Evolutionary conservation across 306 rosid genomes (phyloP).

Genomic region (Vigna nakashimae): DNA sequence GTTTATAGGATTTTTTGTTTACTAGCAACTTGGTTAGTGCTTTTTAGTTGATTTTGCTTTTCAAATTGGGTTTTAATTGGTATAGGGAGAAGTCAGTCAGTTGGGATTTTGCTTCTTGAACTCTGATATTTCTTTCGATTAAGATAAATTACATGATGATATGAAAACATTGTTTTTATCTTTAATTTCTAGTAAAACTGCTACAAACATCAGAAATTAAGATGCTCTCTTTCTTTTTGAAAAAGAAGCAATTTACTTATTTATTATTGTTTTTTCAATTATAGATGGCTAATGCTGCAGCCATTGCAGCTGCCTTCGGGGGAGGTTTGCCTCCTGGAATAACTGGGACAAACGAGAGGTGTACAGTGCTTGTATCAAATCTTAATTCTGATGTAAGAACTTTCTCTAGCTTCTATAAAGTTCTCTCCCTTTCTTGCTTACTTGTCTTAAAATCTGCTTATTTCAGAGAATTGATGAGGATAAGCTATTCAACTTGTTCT

Average conservation of each 20-base stretch:
- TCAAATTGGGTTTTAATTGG: slow-evolving; percentile 9
- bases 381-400: slow-evolving; percentile 85
- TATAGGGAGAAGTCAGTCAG: slow-evolving; percentile 7
- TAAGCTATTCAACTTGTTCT: slow-evolving; percentile 90
- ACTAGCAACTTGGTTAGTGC: background rate
- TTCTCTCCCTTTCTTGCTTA: background rate
- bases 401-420: slow-evolving; percentile 6
- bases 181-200: background rate
- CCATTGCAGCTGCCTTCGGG: slow-evolving; percentile 88
- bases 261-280: slow-evolving; percentile 24
- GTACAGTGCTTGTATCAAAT: slow-evolving; percentile 88
- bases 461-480: slow-evolving; percentile 92
- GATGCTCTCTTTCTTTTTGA: background rate
- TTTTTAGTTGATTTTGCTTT: slow-evolving; percentile 8
- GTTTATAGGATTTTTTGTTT: slow-evolving; percentile 14
- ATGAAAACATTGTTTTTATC: background rate
- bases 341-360: slow-evolving; percentile 91
- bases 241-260: background rate
- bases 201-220: background rate
- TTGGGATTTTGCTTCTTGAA: slow-evolving; percentile 27
- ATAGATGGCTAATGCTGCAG: slow-evolving; percentile 90
- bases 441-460: slow-evolving; percentile 38
- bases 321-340: slow-evolving; percentile 97
- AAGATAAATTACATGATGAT: slow-evolving; percentile 16
- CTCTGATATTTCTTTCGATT: slow-evolving; percentile 17